Evolutionary conservation across 306 rosid genomes (phyloP).

Genomic region (Macrotyloma uniflorum): DNA sequence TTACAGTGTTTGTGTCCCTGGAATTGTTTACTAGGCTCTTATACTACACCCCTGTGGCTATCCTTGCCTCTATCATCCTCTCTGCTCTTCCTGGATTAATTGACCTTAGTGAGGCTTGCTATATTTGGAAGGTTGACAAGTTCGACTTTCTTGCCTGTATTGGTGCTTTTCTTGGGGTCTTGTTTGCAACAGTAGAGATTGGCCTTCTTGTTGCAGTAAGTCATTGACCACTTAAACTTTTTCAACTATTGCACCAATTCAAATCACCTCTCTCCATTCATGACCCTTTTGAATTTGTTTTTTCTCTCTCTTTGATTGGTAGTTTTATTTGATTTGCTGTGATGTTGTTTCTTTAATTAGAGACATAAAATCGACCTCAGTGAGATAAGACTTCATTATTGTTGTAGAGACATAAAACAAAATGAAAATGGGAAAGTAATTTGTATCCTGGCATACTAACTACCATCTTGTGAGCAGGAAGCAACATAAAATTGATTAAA

Average conservation of each 20-base stretch:
- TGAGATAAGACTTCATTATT: too few relatives aligned
- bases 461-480: too few relatives aligned
- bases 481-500: too few relatives aligned
- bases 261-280: background rate
- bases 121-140: constrained; percentile 80
- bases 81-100: constrained; percentile 82
- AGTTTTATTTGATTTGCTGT: background rate
- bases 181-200: constrained; percentile 69
- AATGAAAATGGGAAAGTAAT: too few relatives aligned
- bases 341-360: background rate
- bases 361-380: too few relatives aligned
- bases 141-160: constrained; percentile 73
- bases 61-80: constrained; percentile 75
- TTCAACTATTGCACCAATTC: background rate
- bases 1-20: constrained; percentile 63
- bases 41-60: constrained; percentile 76
- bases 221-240: background rate
- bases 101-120: constrained; percentile 57
- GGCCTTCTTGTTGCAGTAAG: constrained; percentile 80
- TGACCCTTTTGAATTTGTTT: background rate
- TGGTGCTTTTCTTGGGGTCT: constrained; percentile 71
- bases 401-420: too few relatives aligned
- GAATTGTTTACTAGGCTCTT: constrained; percentile 64
- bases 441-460: too few relatives aligned
- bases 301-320: too few relatives aligned